Evolutionary conservation across 192 early-diverging fungal genomes (phyloP).

Genomic region (Fimicolochytrium jonesii): DNA sequence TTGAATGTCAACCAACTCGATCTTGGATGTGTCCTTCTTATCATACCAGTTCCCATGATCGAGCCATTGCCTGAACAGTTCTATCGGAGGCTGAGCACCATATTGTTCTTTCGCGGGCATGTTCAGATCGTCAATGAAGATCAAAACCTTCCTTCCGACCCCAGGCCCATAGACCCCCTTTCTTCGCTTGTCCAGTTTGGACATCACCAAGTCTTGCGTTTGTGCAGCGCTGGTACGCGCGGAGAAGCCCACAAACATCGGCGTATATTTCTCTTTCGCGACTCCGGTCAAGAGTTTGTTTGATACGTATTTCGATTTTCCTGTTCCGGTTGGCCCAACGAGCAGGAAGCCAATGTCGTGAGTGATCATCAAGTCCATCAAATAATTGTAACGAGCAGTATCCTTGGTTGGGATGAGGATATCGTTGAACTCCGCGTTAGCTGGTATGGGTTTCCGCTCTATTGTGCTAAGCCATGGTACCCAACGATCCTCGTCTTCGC

Average conservation of each 20-base stretch:
- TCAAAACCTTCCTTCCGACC: constrained; percentile 45
- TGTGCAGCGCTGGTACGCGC: constrained; percentile 54
- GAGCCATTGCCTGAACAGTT: constrained; percentile 55
- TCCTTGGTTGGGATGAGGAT: constrained; percentile 62
- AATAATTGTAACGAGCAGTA: constrained; percentile 56
- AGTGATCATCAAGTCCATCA: constrained; percentile 54
- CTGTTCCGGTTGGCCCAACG: constrained; percentile 60
- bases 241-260: constrained; percentile 60
- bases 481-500: constrained; percentile 37
- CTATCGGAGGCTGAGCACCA: constrained; percentile 60
- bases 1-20: constrained; percentile 58
- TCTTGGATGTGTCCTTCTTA: constrained; percentile 51
- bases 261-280: constrained; percentile 47
- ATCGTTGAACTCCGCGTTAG: constrained; percentile 52
- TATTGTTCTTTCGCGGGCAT: constrained; percentile 62
- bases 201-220: constrained; percentile 59
- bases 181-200: constrained; percentile 57
- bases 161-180: constrained; percentile 60
- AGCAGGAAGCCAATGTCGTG: constrained; percentile 48
- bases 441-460: constrained; percentile 35
- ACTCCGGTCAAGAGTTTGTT: constrained; percentile 52
- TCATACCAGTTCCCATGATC: constrained; percentile 68
- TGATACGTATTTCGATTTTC: constrained; percentile 59
- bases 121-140: constrained; percentile 62
- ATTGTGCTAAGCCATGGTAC: constrained; percentile 53